Percentiles rank a stretch among this genome's conserved stretches.
phyloP scores from a whole-genome alignment of 768 basidiomycete species.

The Inosperma sp. region DNA sequence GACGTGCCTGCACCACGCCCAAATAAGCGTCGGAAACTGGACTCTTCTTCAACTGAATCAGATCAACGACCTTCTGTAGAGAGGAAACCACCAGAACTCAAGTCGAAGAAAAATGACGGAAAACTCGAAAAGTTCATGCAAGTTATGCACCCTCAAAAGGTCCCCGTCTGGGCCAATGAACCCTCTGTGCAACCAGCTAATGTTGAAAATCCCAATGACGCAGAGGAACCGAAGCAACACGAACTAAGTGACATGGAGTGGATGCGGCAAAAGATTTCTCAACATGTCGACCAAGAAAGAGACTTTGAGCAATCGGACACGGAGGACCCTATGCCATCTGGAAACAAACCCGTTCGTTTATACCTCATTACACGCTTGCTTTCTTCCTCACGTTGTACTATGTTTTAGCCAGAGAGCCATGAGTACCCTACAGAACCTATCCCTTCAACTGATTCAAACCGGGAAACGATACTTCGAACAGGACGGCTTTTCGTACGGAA shows the following conservation, averaged over 20 bases:
- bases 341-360: constrained; percentile 11
- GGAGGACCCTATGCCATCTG: constrained; percentile 31
- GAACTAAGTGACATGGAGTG: constrained; percentile 68
- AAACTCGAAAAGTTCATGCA: constrained; percentile 65
- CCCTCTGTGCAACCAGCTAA: constrained; percentile 11
- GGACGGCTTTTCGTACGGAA: constrained; percentile 91
- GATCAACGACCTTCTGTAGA: constrained; percentile 9
- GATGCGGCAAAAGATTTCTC: constrained; percentile 62
- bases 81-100: not conserved
- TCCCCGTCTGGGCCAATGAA: constrained; percentile 64
- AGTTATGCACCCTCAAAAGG: constrained; percentile 68
- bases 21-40: constrained; percentile 59
- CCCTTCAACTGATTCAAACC: constrained; percentile 34
- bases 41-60: constrained; percentile 21
- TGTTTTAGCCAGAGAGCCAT: not conserved
- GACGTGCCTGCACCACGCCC: constrained; percentile 65
- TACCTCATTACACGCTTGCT: not conserved
- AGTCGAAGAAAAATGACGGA: constrained; percentile 29
- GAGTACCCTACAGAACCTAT: constrained; percentile 17
- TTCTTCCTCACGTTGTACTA: not conserved
- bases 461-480: constrained; percentile 63
- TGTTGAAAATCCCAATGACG: constrained; percentile 13
- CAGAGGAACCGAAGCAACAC: constrained; percentile 20
- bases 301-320: constrained; percentile 62
- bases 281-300: constrained; percentile 42